phyloP scores from a whole-genome alignment of 371 early-diverging fungal genomes.

The Mucor irregularis region DNA sequence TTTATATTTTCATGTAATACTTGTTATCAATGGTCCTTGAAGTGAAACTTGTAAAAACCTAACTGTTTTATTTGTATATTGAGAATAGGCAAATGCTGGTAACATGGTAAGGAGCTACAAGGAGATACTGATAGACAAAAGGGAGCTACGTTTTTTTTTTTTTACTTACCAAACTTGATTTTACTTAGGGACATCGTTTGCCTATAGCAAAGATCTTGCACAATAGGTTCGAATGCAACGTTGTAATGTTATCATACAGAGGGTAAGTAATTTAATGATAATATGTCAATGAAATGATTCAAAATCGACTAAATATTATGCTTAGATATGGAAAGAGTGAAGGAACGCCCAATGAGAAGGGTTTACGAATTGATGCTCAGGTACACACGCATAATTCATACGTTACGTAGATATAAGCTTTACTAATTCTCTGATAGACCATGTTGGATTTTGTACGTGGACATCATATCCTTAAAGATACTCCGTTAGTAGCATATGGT shows the following conservation, averaged over 20 bases:
- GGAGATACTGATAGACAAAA: not conserved
- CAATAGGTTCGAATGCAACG: constrained; percentile 69
- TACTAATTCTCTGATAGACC: no score
- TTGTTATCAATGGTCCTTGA: not conserved
- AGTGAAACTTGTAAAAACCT: no score
- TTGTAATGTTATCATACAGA: constrained; percentile 94
- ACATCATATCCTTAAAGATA: constrained; percentile 71
- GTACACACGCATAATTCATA: no score
- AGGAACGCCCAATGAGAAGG: constrained; percentile 84
- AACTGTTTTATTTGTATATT: not conserved
- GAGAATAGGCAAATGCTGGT: constrained; percentile 88
- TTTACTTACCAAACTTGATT: no score
- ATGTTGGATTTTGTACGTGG: constrained; percentile 78
- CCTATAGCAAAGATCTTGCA: constrained; percentile 83
- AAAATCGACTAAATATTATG: no score
- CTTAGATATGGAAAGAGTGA: constrained; percentile 91
- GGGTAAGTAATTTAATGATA: no score
- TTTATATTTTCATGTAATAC: constrained; percentile 79
- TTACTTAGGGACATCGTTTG: constrained; percentile 87
- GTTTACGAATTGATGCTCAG: constrained; percentile 86
- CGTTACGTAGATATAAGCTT: not conserved
- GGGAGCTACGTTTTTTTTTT: not conserved
- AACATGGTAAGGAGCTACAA: constrained; percentile 71
- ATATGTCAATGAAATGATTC: no score
- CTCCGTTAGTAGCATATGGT: constrained; percentile 86